Conservation (phyloP, 2,329 filamentous ascomycete species). For the Diplodia seriata region DNA sequence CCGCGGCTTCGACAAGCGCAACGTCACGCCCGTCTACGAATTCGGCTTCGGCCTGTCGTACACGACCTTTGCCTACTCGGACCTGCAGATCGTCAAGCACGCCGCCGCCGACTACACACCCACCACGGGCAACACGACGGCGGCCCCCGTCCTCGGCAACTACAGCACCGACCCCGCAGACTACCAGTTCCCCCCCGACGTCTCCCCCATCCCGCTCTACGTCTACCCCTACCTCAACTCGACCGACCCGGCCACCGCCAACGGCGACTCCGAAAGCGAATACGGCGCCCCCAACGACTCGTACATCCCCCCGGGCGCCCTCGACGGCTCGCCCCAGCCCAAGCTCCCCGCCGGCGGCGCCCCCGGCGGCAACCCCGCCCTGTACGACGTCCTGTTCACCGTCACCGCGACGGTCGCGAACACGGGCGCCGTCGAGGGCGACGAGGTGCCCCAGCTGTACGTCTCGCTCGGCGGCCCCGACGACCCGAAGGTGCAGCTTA, state of each 20-base stretch:
- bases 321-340: constrained; percentile 64
- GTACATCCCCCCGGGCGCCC: constrained; percentile 67
- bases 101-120: constrained; percentile 63
- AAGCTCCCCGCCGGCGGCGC: constrained; percentile 67
- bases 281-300: constrained; percentile 64
- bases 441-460: constrained; percentile 78
- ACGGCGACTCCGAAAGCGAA: constrained; percentile 59
- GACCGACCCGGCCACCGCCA: constrained; percentile 62
- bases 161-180: constrained; percentile 67
- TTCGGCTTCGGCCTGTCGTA: constrained; percentile 84
- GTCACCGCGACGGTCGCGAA: constrained; percentile 74
- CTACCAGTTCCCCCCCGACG: constrained; percentile 70
- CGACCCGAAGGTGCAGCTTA: constrained; percentile 71
- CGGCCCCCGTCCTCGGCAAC: constrained; percentile 70
- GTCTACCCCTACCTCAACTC: constrained; percentile 78
- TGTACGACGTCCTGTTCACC: constrained; percentile 74
- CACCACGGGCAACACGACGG: constrained; percentile 65
- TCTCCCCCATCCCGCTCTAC: constrained; percentile 62
- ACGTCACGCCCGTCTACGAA: constrained; percentile 74
- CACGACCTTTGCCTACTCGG: constrained; percentile 78
- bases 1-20: constrained; percentile 72
- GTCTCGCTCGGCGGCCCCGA: constrained; percentile 78
- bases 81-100: constrained; percentile 64
- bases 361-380: constrained; percentile 64
- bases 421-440: constrained; percentile 68